These are phyloP conservation scores for Dipteronia sinensis DNA, from an alignment of 345 rosid species.

Conservation along the genomic window DNA sequence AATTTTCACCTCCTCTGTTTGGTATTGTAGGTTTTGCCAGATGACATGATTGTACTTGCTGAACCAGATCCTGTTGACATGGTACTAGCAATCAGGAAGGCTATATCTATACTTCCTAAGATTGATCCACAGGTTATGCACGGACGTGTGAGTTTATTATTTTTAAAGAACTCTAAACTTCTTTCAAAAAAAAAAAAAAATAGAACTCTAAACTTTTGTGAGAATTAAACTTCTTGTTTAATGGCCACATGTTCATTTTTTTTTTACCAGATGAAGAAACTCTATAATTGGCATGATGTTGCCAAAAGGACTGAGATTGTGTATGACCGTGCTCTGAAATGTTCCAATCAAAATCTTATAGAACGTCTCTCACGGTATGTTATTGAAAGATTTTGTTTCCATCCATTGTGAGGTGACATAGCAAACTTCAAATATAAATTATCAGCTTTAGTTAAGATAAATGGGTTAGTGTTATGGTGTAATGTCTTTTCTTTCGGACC, in stretches of 20 bases:
- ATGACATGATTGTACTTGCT: constrained; percentile 96
- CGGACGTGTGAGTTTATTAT: constrained; percentile 53
- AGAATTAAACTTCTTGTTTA: background rate
- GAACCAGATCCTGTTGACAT: constrained; percentile 94
- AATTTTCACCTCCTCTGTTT: constrained; percentile 6
- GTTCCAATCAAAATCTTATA: constrained; percentile 60
- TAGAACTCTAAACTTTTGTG: background rate
- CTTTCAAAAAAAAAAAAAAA: too few relatives aligned
- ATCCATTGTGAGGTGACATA: background rate
- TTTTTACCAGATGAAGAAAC: constrained; percentile 62
- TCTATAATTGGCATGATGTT: constrained; percentile 95
- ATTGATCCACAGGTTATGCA: constrained; percentile 87
- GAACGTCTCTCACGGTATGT: constrained; percentile 68
- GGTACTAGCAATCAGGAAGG: constrained; percentile 77
- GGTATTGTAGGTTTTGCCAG: constrained; percentile 73
- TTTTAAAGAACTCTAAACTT: background rate
- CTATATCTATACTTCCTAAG: constrained; percentile 60
- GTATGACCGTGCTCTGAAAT: constrained; percentile 71
- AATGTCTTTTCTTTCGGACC: background rate
- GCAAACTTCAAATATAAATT: background rate
- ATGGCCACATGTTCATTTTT: constrained; percentile 4
- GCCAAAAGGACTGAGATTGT: constrained; percentile 92
- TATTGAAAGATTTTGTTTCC: background rate
- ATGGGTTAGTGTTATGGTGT: background rate
- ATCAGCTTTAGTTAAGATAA: background rate